Evolutionary conservation across 2,329 filamentous ascomycete species (phyloP).

Genomic region (Cercospora janseana): DNA sequence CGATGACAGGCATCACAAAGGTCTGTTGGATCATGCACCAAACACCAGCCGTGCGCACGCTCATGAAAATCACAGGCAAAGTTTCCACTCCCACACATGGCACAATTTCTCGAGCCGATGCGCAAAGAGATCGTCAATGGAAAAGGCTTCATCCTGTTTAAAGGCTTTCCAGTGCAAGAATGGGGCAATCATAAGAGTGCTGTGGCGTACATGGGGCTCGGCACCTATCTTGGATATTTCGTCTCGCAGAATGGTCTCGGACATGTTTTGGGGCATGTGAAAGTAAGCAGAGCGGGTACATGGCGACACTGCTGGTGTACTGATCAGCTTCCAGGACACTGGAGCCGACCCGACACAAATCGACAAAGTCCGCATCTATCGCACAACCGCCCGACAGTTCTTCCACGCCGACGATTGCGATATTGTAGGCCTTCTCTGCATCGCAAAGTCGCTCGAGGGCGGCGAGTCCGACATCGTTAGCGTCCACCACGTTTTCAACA

Average conservation of each 20-base stretch:
- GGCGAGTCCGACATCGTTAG: slow-evolving; percentile 81
- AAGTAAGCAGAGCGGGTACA: slow-evolving; percentile 39
- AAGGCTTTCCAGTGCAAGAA: slow-evolving; percentile 70
- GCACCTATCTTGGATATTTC: slow-evolving; percentile 80
- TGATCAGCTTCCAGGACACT: slow-evolving; percentile 59
- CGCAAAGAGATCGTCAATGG: slow-evolving; percentile 71
- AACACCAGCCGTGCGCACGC: too few relatives aligned
- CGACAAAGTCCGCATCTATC: slow-evolving; percentile 84
- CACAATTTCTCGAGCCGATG: slow-evolving; percentile 54
- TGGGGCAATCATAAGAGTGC: slow-evolving; percentile 81
- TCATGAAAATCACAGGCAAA: slow-evolving; percentile 52
- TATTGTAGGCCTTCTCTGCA: slow-evolving; percentile 78
- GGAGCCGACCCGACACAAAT: slow-evolving; percentile 78
- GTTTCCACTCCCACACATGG: slow-evolving; percentile 61
- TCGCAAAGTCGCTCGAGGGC: slow-evolving; percentile 73
- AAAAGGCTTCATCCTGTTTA: slow-evolving; percentile 88
- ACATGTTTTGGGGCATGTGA: slow-evolving; percentile 84
- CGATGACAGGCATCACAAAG: slow-evolving; percentile 69
- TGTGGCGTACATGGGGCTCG: slow-evolving; percentile 84
- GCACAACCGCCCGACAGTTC: slow-evolving; percentile 80
- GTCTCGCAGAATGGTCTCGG: slow-evolving; percentile 81
- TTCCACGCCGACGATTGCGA: slow-evolving; percentile 84
- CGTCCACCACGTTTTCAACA: slow-evolving; percentile 78
- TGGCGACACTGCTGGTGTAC: neutral
- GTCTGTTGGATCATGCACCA: too few relatives aligned